Evolutionary conservation across 148 eudicot species (phyloP).

Genomic region (Dianthus caryophyllus): DNA sequence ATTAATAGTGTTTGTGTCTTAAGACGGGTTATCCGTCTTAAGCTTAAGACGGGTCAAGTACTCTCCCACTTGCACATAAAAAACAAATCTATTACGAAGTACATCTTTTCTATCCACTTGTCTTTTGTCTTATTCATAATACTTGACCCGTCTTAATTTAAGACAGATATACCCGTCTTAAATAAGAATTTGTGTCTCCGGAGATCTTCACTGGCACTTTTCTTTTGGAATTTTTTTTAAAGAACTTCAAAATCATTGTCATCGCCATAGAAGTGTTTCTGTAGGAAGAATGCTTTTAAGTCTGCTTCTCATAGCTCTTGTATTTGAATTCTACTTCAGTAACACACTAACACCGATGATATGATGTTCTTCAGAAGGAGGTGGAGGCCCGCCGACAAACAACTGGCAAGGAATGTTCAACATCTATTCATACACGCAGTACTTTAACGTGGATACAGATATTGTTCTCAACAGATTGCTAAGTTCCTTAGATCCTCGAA

Average conservation of each 20-base stretch:
- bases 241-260: background rate
- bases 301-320: background rate
- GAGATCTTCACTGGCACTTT: background rate
- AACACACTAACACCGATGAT: background rate
- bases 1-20: background rate
- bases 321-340: background rate
- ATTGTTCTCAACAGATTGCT: slow-evolving; percentile 72
- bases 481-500: slow-evolving; percentile 68
- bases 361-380: slow-evolving; percentile 47
- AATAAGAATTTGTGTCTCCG: too few relatives aligned
- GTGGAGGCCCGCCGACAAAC: slow-evolving; percentile 51
- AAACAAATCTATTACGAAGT: too few relatives aligned
- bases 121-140: too few relatives aligned
- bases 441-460: slow-evolving; percentile 93
- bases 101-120: too few relatives aligned
- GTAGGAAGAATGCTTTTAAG: background rate
- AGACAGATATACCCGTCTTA: too few relatives aligned
- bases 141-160: too few relatives aligned
- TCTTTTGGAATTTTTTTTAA: background rate
- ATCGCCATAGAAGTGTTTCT: background rate
- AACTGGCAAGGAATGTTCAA: slow-evolving; percentile 78
- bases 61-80: too few relatives aligned
- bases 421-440: slow-evolving; percentile 79
- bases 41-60: too few relatives aligned
- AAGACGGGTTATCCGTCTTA: too few relatives aligned